These are phyloP conservation scores for Monascus ruber DNA, from an alignment of 2,329 filamentous ascomycete genomes.

Conservation along the genomic window DNA sequence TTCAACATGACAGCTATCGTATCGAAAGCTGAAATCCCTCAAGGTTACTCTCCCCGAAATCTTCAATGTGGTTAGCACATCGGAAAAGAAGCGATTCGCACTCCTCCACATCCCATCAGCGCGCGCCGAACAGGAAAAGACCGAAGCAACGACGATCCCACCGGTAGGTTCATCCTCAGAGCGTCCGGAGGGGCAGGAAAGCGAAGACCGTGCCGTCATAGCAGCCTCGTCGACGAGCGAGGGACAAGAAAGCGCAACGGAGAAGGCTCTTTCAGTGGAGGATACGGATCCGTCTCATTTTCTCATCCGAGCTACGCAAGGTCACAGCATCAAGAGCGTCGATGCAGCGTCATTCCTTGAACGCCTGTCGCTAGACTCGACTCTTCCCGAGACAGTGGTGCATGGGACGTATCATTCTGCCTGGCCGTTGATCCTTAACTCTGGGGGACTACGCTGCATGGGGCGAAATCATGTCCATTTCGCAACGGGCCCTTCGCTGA, in stretches of 20 bases:
- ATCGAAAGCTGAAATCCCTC: slow-evolving; percentile 53
- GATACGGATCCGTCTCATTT: slow-evolving; percentile 51
- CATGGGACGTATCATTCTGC: slow-evolving; percentile 82
- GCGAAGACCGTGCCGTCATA: slow-evolving; percentile 3
- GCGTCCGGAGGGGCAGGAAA: slow-evolving; percentile 10
- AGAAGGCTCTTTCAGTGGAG: slow-evolving; percentile 24
- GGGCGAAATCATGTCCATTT: slow-evolving; percentile 82
- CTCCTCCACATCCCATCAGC: slow-evolving; percentile 47
- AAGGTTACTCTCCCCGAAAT: slow-evolving; percentile 68
- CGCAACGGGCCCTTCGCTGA: slow-evolving; percentile 55
- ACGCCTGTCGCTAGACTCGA: slow-evolving; percentile 48
- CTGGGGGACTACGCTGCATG: slow-evolving; percentile 73
- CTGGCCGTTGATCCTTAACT: slow-evolving; percentile 62
- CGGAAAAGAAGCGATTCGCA: slow-evolving; percentile 85
- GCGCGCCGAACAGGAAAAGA: slow-evolving; percentile 8
- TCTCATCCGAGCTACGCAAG: slow-evolving; percentile 90
- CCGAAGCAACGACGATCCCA: slow-evolving; percentile 5
- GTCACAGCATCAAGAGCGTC: slow-evolving; percentile 67
- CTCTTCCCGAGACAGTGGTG: slow-evolving; percentile 56
- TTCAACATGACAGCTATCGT: slow-evolving; percentile 37
- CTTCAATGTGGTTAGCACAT: slow-evolving; percentile 54
- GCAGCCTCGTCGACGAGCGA: slow-evolving; percentile 17
- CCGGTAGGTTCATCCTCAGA: slow-evolving; percentile 9
- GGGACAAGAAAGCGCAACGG: slow-evolving; percentile 20
- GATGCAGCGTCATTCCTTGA: slow-evolving; percentile 60